Evolutionary conservation across 1,139 yeast species (phyloP), one percentile per base, ranked within the genome.

Genomic region (Suhomyces wounanorum): DNA sequence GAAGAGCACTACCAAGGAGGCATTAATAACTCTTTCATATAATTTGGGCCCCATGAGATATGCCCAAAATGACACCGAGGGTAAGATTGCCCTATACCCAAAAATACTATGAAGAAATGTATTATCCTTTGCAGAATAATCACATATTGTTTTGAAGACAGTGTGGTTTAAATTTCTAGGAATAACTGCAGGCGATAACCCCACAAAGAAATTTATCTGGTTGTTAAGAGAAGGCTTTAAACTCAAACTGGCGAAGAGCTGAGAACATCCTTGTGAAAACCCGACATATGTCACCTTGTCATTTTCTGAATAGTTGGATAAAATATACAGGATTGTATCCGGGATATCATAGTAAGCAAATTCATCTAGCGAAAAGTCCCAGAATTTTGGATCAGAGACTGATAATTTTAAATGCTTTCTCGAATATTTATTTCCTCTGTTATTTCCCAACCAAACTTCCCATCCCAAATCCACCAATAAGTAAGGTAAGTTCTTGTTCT

Each of bases 341-440:
- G 96, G 96, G 41, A 90, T 88, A 64, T 90, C 97, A 62, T 79
- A 87, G 55, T 86, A 68, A 2, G 96, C 95, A 68, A 87, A 88
- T 64, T 90, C 96, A 67, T 90, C 97, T 47, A 90, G 77, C 23
- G 92, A 84, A 60, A 87, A 90, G 67, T 89, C 82, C 97, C 97
- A 90, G 67, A 87, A 90, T 50, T 75, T 72, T 1, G 66, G 57
- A 14, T 79, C 78, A 13, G 70, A 66, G 1, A 85, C 79, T 9
- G 71, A 62, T 35, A 64, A 49, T 49, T 64, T 66, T 45, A 69
- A 54, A 54, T 70, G 75, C 45, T 70, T 70, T 36, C 84, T 76
- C 3, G 73, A 68, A 53, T 70, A 70, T 54, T 69, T 70, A 52
- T 70, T 70, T 3, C 75, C 75, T 45, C 74, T 58, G 53, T 70